Evolutionary conservation across 257 asterid genomes (phyloP).

Genomic region (Fraxinus cuspidata): DNA sequence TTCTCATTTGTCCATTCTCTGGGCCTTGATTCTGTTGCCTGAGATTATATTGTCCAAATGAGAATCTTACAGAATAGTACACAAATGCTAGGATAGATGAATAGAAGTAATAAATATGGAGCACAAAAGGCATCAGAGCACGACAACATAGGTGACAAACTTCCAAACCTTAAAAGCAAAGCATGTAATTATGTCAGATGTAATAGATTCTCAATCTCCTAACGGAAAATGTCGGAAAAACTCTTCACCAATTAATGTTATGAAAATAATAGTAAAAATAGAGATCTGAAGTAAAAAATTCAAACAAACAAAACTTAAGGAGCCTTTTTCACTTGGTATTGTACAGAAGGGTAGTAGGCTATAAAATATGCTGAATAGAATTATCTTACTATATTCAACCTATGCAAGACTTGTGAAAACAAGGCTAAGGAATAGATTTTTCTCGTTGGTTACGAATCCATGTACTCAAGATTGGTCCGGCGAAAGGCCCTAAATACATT

Average conservation of each 20-base stretch:
- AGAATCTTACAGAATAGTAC: slow-evolving; percentile 12
- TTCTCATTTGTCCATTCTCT: slow-evolving; percentile 68
- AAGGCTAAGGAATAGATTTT: background rate
- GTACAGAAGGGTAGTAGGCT: too few species aligned
- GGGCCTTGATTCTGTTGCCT: slow-evolving; percentile 32
- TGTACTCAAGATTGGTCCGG: background rate
- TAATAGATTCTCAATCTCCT: background rate
- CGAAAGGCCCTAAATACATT: too few species aligned
- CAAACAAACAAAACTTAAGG: background rate
- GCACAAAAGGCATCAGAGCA: slow-evolving; percentile 6
- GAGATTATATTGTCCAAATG: slow-evolving; percentile 17
- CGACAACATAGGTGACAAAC: background rate
- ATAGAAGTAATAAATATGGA: background rate
- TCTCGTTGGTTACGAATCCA: background rate
- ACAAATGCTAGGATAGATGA: background rate
- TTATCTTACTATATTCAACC: too few species aligned
- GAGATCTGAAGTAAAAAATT: background rate
- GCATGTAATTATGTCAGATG: background rate
- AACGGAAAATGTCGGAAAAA: background rate
- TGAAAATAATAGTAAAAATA: background rate
- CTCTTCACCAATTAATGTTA: background rate
- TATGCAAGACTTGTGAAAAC: background rate
- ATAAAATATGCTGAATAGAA: too few species aligned
- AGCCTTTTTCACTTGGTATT: too few species aligned
- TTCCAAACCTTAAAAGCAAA: background rate